A percentile compares a stretch with the other conserved stretches of the same genome.
Evolutionary conservation across 2,329 filamentous ascomycete species (phyloP).

Genomic region (Blumeria graminis): DNA sequence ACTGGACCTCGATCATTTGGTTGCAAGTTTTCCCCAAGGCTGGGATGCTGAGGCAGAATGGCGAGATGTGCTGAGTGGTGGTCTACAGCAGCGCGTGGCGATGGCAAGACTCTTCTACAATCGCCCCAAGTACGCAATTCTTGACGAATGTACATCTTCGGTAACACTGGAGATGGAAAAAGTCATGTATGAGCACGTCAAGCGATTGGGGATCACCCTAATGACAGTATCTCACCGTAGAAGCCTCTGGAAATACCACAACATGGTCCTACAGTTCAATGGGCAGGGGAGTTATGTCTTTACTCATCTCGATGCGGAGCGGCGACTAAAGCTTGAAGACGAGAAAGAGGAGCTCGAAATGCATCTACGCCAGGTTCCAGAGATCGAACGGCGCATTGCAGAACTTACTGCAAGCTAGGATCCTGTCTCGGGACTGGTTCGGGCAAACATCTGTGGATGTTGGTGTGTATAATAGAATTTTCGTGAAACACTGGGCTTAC

Average conservation of each 20-base stretch:
- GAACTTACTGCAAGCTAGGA: conserved; percentile 36
- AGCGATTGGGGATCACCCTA: conserved; percentile 70
- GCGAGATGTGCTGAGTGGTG: conserved; percentile 80
- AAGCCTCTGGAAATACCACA: conserved; percentile 92
- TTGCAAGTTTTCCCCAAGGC: conserved; percentile 49
- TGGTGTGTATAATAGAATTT: too few species aligned
- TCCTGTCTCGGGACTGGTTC: not conserved
- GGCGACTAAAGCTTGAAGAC: conserved; percentile 66
- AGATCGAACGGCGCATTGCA: conserved; percentile 61
- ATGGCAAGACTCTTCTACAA: conserved; percentile 96
- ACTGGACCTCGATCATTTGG: conserved; percentile 62
- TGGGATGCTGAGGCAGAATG: conserved; percentile 94
- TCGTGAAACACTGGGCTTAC: too few species aligned
- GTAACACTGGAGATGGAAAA: conserved; percentile 91
- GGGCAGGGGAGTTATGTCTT: conserved; percentile 84
- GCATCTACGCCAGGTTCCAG: conserved; percentile 61
- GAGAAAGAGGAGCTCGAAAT: conserved; percentile 89
- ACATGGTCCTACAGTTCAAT: conserved; percentile 85
- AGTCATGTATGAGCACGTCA: conserved; percentile 92
- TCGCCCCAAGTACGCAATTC: conserved; percentile 72
- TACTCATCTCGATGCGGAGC: conserved; percentile 69
- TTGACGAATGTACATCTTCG: conserved; percentile 87
- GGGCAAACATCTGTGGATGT: too few species aligned
- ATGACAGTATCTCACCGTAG: conserved; percentile 90
- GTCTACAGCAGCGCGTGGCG: conserved; percentile 83